These are phyloP conservation scores for Globisporangium rhizosaccharum DNA, from an alignment of 352 stramenopile species.

Conservation along the genomic window DNA sequence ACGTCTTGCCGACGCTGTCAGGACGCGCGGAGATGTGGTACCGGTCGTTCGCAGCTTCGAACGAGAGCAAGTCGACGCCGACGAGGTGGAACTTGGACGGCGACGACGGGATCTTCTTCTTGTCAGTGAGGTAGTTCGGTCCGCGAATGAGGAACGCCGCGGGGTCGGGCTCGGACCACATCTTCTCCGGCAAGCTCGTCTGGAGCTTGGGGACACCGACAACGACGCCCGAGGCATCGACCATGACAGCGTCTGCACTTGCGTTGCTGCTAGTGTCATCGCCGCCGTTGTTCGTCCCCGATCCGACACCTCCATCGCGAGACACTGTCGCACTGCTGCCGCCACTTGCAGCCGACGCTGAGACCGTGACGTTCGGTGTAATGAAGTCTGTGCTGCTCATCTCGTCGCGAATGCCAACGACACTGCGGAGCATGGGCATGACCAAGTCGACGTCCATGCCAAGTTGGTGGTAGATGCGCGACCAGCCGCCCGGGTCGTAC, in stretches of 20 bases:
- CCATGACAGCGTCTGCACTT: constrained; percentile 12
- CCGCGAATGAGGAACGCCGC: constrained; percentile 82
- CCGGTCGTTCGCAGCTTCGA: constrained; percentile 59
- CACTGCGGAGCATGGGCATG: constrained; percentile 80
- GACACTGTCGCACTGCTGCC: background rate
- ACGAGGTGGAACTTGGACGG: constrained; percentile 74
- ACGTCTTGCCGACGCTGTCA: constrained; percentile 69
- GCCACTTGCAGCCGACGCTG: background rate
- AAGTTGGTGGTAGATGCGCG: constrained; percentile 82
- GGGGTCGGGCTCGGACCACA: constrained; percentile 81
- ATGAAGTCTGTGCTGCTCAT: constrained; percentile 82
- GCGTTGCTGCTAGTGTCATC: background rate
- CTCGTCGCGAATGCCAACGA: constrained; percentile 83
- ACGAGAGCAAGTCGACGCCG: constrained; percentile 77
- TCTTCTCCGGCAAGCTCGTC: constrained; percentile 71
- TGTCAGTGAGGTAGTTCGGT: constrained; percentile 85
- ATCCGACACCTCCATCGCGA: too few species aligned
- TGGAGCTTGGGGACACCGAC: constrained; percentile 61
- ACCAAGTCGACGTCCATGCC: constrained; percentile 85
- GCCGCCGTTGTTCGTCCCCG: background rate
- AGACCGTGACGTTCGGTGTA: constrained; percentile 77
- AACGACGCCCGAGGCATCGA: constrained; percentile 60
- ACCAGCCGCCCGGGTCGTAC: constrained; percentile 79
- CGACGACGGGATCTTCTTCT: constrained; percentile 82
- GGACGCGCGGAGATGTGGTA: constrained; percentile 71